Evolutionary conservation across 148 eudicot genomes (phyloP), one percentile per base, ranked within the genome.

Genomic region (Tetragonia tetragonoides): DNA sequence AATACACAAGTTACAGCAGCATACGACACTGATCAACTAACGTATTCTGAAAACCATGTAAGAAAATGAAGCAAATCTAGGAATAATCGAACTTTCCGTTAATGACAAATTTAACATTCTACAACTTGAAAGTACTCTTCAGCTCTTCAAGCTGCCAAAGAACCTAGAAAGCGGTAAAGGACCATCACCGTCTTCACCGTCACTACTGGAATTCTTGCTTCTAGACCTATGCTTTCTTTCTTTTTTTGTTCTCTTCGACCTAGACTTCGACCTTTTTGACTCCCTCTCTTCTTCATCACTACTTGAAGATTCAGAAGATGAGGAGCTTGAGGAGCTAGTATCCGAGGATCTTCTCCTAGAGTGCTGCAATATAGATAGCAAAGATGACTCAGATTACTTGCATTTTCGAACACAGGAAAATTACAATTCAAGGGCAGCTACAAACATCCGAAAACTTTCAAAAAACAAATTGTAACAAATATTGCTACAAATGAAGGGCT

Each of bases 101-200:
- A 41, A 63, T 64, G 65, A 74, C 81, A 68, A 73, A 70, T 39
- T 41, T 63, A 75, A 64, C 78, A 79, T 63, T 40, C 70, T 78
- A 78, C 79, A 78, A 69, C 40, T 53, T 60, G 72, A 65, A 54
- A 62, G 5, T 47, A 47, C 53, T 60, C 49, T 20, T 81, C 85
- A 95, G 84, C 84, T 85, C 84, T 91, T 95, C 65, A 82, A 42
- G 75, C 75, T 91, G 76, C 97, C 99, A 77, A 95, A 95, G 80
- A 95, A 95, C 86, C 97, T 90, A 23, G 99, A 95, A 75, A 95
- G 96, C 7, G 99, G 98, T 82, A 95, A 83, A 39, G 97, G 97
- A 53, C 94, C 99, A 51, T 84, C 88, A 18, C 78, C 80, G 67
- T 87, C 90, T 78, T 90, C 88, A 46, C 77, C 81, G 61, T 81